These are phyloP conservation scores for Vachellia collinsii DNA, from an alignment of 306 rosid genomes.

Conservation along the genomic window DNA sequence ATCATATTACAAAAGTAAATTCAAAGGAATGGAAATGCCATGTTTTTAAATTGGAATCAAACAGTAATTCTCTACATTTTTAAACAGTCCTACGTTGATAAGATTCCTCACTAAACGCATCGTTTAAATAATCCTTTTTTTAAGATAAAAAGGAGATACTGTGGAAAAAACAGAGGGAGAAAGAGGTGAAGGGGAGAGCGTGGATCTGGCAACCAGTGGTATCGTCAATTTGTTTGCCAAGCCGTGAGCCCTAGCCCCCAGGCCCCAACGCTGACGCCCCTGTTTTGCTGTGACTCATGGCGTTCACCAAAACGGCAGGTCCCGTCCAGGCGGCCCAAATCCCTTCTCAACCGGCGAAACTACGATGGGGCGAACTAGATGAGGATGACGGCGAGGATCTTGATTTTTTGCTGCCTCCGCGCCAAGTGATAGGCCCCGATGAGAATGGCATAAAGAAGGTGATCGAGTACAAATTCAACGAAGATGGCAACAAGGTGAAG, in stretches of 20 bases:
- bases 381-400: slow-evolving; percentile 93
- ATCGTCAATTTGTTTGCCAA: not conserved
- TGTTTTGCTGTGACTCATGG: not conserved
- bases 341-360: slow-evolving; percentile 33
- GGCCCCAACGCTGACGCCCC: not conserved
- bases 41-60: too few species aligned
- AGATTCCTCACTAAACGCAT: too few species aligned
- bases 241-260: not conserved
- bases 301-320: not conserved
- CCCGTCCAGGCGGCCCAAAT: not conserved
- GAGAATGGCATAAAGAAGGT: slow-evolving; percentile 80
- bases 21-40: too few species aligned
- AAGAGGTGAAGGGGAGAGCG: too few species aligned
- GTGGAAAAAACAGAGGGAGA: too few species aligned
- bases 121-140: too few species aligned
- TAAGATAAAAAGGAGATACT: too few species aligned
- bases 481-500: slow-evolving; percentile 79
- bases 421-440: slow-evolving; percentile 82
- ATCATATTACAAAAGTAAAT: too few species aligned
- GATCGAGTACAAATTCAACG: slow-evolving; percentile 79
- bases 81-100: too few species aligned
- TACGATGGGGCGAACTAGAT: slow-evolving; percentile 56
- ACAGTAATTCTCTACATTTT: too few species aligned
- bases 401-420: slow-evolving; percentile 78
- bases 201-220: too few species aligned